phyloP scores from a whole-genome alignment of 1,284 basidiomycete species.

The Cutaneotrichosporon cutaneum region DNA sequence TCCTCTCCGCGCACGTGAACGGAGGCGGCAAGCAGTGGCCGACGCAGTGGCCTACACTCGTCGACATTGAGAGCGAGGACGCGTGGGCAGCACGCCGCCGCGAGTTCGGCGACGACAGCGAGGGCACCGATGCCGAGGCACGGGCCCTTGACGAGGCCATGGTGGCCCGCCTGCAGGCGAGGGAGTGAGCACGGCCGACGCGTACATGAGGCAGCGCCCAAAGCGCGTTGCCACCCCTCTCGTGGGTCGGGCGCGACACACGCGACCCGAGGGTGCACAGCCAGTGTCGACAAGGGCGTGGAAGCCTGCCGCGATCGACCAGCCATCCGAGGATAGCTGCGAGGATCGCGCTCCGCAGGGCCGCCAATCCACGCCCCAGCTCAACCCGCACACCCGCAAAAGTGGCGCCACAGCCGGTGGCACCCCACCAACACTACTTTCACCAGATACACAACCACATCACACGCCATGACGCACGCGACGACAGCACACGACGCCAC shows the following conservation, averaged over 20 bases:
- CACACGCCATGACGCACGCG: background rate
- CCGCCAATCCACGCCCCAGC: background rate
- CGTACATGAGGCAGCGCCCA: background rate
- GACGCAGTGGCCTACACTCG: conserved; percentile 53
- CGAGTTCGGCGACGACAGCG: conserved; percentile 61
- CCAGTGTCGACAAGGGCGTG: background rate
- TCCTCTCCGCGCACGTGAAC: conserved; percentile 57
- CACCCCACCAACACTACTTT: background rate
- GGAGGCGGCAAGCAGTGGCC: conserved; percentile 16
- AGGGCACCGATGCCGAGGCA: conserved; percentile 37
- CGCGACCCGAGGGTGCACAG: background rate
- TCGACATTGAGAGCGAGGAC: conserved; percentile 66
- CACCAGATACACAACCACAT: background rate
- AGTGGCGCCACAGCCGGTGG: background rate
- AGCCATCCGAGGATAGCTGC: background rate
- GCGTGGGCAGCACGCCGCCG: conserved; percentile 75
- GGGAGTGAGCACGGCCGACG: background rate
- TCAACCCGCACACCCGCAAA: background rate
- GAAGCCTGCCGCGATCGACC: background rate
- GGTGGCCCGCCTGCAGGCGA: conserved; percentile 11
- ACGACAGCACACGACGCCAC: background rate
- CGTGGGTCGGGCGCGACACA: background rate
- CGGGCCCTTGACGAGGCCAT: conserved; percentile 41
- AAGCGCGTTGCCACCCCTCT: background rate
- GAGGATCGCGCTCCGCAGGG: background rate